Evolutionary conservation across 1,284 basidiomycete species (phyloP), one percentile per base, ranked within the genome.

Genomic region (Cutaneotrichosporon sp.): DNA sequence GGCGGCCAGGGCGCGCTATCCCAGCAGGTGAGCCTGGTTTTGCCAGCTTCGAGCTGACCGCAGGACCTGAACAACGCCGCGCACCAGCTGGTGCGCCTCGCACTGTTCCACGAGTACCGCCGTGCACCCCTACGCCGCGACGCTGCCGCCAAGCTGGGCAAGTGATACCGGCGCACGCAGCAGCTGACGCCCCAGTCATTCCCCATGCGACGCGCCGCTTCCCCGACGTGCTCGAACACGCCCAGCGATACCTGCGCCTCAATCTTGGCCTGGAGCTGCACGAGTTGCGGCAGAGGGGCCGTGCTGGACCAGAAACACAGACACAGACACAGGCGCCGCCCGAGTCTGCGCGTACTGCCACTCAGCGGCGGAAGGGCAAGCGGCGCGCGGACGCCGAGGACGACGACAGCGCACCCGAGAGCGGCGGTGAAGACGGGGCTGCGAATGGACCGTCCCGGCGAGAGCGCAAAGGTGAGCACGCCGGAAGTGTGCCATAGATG

Each of bases 241-340:
- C 70, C 4, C 69, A 72, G 48, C 15, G 21, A 3, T 58, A 63
- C 4, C 58, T 75, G 3, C 54, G 62, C 3, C 33, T 44, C 2
- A 64, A 51, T 7, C 69, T 74, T 33, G 74, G 73, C 0, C 68
- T 74, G 62, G 71, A 75, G 56, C 55, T 76, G 13, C 60, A 63
- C 48, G 71, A 73, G 50, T 55, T 74, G 9, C 56, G 71, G n/a
- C 33, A 49, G 12, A 60, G 56, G 47, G 51, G 51, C 8, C 64
- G 67, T 39, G 60, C 54, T 26, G 58, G 60, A 33, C 43, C 35
- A 3, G 56, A 61, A 49, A 18, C 51, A n/a, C 53, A 61, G 53
- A 47, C 54, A 13, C 67, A 66, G 51, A 61, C 58, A 12, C 63
- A 61, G 46, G 56, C 55, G 14, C 55, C 26, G 26, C 26, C 26